Evolutionary conservation across 208 protist species (phyloP).

Genomic region (Wallacemonas sp.): DNA sequence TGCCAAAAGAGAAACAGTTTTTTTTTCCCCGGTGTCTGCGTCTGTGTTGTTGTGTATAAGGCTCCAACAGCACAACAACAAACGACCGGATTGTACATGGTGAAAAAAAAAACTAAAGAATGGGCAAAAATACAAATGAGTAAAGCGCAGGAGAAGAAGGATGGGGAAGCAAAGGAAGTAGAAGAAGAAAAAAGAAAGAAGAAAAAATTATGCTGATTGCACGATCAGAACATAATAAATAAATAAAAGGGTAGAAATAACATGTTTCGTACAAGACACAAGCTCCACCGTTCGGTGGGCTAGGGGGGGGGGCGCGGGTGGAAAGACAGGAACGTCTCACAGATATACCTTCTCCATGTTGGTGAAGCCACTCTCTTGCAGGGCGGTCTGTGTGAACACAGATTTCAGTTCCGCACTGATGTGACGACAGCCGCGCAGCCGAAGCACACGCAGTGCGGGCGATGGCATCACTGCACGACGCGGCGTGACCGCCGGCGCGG

Average conservation of each 20-base stretch:
- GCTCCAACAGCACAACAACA: slow-evolving; percentile 8
- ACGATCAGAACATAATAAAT: not conserved
- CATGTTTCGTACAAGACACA: not conserved
- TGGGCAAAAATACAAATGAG: not conserved
- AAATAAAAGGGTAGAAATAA: not conserved
- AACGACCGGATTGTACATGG: not conserved
- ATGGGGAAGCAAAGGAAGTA: slow-evolving; percentile 8
- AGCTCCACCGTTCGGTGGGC: not conserved
- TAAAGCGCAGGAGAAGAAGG: slow-evolving; percentile 29
- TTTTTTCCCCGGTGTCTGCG: too few relatives aligned
- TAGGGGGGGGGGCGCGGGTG: too few relatives aligned
- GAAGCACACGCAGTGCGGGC: slow-evolving; percentile 29
- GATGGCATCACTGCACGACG: not conserved
- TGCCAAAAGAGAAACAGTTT: not conserved
- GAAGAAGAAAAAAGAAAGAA: not conserved
- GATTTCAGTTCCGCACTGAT: slow-evolving; percentile 2
- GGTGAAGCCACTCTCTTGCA: not conserved
- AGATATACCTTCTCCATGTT: slow-evolving; percentile 19
- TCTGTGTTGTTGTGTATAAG: too few relatives aligned
- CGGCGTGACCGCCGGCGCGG: not conserved
- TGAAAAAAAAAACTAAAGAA: not conserved
- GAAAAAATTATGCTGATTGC: slow-evolving; percentile 1
- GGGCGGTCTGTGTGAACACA: not conserved
- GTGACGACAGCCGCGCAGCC: slow-evolving; percentile 35
- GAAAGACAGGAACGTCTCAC: slow-evolving; percentile 3